Percentiles rank a stretch among this genome's conserved stretches.
phyloP scores from a whole-genome alignment of 139 green algal species.

The Cymbomonas tetramitiformis region DNA sequence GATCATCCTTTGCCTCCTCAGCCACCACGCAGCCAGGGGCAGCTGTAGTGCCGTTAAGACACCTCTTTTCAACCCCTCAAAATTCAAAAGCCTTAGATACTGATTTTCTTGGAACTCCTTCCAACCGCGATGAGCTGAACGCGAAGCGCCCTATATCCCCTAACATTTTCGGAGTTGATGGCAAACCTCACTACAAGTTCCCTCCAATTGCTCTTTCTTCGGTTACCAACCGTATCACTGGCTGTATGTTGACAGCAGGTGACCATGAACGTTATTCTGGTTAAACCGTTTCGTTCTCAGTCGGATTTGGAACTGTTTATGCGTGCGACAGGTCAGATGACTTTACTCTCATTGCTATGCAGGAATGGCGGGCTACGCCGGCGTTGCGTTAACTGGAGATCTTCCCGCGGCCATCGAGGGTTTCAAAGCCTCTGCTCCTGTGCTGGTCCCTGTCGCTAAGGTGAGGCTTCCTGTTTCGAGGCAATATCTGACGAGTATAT shows the following conservation, averaged over 20 bases:
- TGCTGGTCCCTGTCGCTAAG: conserved; percentile 57
- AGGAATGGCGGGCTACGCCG: neutral
- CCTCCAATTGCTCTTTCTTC: conserved; percentile 64
- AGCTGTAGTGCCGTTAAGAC: too few relatives aligned
- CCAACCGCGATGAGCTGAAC: too few relatives aligned
- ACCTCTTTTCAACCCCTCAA: too few relatives aligned
- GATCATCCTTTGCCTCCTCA: too few relatives aligned
- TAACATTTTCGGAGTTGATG: conserved; percentile 73
- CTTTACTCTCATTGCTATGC: neutral
- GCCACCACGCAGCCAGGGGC: too few relatives aligned
- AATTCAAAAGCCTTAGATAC: too few relatives aligned
- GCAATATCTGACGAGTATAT: too few relatives aligned
- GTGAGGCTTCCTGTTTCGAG: too few relatives aligned
- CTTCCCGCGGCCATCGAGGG: conserved; percentile 39
- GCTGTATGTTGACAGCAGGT: conserved; percentile 20
- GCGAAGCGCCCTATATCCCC: conserved; percentile 79
- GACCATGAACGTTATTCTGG: neutral
- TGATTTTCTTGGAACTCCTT: too few relatives aligned
- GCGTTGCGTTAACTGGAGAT: conserved; percentile 32
- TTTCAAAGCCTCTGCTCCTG: conserved; percentile 35
- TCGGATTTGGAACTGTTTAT: too few relatives aligned
- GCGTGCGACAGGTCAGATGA: too few relatives aligned
- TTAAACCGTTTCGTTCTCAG: conserved; percentile 2
- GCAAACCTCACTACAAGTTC: conserved; percentile 77
- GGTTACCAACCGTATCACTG: conserved; percentile 76